phyloP scores from a whole-genome alignment of 2,329 filamentous ascomycete species.

The Mycosphaerelloides madeirae region DNA sequence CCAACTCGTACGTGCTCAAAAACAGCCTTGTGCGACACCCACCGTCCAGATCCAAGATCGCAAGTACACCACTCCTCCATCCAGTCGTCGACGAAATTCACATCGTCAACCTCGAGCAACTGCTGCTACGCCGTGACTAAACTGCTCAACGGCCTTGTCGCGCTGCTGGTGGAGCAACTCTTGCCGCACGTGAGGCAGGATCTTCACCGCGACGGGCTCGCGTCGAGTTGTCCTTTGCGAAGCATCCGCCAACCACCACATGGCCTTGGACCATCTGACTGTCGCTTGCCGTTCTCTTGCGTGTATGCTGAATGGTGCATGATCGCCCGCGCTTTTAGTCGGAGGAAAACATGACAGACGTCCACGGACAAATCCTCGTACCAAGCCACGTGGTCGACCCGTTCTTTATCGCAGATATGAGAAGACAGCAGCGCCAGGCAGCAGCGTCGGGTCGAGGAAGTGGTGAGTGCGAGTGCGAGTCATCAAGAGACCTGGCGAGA shows the following conservation, averaged over 20 bases:
- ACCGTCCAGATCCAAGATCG: no score
- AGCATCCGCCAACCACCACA: background rate
- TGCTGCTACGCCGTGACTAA: no score
- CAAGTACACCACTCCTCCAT: no score
- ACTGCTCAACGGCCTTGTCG: no score
- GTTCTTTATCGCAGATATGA: slow-evolving; percentile 1
- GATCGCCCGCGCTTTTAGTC: slow-evolving; percentile 4
- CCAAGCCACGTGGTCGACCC: slow-evolving; percentile 7
- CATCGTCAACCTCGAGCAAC: no score
- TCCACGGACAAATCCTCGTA: slow-evolving; percentile 5
- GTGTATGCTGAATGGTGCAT: slow-evolving; percentile 5
- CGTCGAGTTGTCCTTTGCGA: no score
- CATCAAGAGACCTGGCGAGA: background rate
- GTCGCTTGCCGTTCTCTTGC: background rate
- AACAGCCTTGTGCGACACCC: no score
- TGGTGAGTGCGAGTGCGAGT: background rate
- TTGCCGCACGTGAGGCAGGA: no score
- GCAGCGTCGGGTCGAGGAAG: background rate
- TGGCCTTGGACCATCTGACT: background rate
- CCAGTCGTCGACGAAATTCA: no score
- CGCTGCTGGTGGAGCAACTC: no score
- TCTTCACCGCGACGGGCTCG: no score
- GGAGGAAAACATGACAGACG: slow-evolving; percentile 14
- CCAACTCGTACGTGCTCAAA: no score
- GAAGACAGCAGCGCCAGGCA: slow-evolving; percentile 5